Conservation (phyloP, 2,329 filamentous ascomycete genomes). For the Akanthomyces lecanii region DNA sequence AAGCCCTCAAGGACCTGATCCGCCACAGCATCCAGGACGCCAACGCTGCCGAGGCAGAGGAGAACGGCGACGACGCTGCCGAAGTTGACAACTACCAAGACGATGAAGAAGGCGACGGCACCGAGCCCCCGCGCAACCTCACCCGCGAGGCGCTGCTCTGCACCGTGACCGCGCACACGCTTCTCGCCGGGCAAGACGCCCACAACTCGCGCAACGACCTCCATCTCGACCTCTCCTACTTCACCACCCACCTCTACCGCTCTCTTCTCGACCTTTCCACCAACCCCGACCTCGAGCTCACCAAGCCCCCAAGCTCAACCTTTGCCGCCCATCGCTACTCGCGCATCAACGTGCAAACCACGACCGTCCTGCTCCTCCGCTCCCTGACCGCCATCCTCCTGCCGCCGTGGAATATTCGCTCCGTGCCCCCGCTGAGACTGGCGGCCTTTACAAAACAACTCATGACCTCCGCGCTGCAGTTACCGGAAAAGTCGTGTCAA, state of each 20-base stretch:
- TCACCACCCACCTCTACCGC: slow-evolving; percentile 89
- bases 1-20: slow-evolving; percentile 91
- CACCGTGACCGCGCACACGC: slow-evolving; percentile 93
- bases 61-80: slow-evolving; percentile 35
- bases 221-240: slow-evolving; percentile 89
- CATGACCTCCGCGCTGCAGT: slow-evolving; percentile 72
- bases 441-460: slow-evolving; percentile 92
- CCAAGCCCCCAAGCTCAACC: slow-evolving; percentile 40
- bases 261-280: slow-evolving; percentile 74
- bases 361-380: slow-evolving; percentile 84
- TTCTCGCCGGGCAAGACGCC: slow-evolving; percentile 89
- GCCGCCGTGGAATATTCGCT: slow-evolving; percentile 66
- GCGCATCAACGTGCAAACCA: slow-evolving; percentile 92
- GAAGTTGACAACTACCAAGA: slow-evolving; percentile 40
- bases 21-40: slow-evolving; percentile 62
- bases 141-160: slow-evolving; percentile 87
- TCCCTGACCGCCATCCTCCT: slow-evolving; percentile 79
- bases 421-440: slow-evolving; percentile 76
- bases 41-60: slow-evolving; percentile 42
- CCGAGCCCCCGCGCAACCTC: slow-evolving; percentile 57
- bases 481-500: slow-evolving; percentile 84
- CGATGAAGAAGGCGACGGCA: slow-evolving; percentile 42
- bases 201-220: slow-evolving; percentile 77
- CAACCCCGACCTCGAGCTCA: slow-evolving; percentile 82
- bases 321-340: slow-evolving; percentile 36